A percentile compares a stretch with the other conserved stretches of the same genome.
phyloP scores from a whole-genome alignment of 768 basidiomycete genomes.

The Lyophyllum semitale region DNA sequence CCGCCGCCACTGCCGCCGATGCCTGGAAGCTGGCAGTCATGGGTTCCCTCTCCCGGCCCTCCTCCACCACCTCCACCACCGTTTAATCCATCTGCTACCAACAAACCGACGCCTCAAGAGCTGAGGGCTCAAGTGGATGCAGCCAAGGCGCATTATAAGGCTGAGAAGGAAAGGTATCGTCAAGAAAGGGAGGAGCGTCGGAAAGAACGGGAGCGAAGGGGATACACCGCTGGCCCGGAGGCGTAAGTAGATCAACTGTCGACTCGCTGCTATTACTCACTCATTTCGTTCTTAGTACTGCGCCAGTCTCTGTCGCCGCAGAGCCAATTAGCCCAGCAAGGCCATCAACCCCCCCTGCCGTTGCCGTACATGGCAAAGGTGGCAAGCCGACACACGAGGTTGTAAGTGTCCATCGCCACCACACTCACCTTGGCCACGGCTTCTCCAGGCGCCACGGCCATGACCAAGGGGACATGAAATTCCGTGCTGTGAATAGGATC shows the following conservation, averaged over 20 bases:
- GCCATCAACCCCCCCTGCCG: constrained; percentile 19
- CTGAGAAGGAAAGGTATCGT: constrained; percentile 71
- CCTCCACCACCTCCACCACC: constrained; percentile 15
- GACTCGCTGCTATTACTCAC: neutral
- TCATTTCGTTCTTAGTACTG: neutral
- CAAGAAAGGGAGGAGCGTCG: constrained; percentile 53
- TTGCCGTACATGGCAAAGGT: constrained; percentile 64
- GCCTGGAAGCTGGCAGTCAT: constrained; percentile 9
- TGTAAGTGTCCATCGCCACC: constrained; percentile 50
- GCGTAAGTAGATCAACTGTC: constrained; percentile 6
- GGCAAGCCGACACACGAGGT: constrained; percentile 66
- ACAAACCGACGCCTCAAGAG: constrained; percentile 34
- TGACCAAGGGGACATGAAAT: constrained; percentile 29
- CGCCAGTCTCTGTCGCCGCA: neutral
- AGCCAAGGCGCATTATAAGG: constrained; percentile 68
- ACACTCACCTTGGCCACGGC: constrained; percentile 43
- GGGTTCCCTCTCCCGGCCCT: constrained; percentile 18
- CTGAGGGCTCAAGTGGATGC: constrained; percentile 55
- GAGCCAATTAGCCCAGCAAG: neutral
- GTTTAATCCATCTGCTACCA: constrained; percentile 6
- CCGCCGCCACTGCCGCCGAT: constrained; percentile 18
- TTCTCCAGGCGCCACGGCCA: constrained; percentile 22
- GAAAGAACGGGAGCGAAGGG: constrained; percentile 33
- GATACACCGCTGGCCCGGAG: constrained; percentile 9
- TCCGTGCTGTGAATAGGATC: constrained; percentile 51